Base-by-base conservation (phyloP, 75 land plant genomes). In the Picea sitchensis region DNA sequence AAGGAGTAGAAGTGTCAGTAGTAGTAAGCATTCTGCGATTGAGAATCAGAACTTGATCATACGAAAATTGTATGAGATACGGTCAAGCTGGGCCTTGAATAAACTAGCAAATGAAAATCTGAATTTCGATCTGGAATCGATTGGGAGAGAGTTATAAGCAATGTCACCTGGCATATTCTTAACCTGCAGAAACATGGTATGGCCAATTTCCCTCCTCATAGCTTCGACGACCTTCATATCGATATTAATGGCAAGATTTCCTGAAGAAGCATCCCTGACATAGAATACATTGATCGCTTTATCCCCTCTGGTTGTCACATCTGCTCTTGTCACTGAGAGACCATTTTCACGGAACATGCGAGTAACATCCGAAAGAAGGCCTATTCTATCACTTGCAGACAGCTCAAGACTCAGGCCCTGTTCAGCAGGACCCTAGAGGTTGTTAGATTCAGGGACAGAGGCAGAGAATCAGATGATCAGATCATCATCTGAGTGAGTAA, bases 321-420 rank as follows among this genome's bases (percentile, higher is more conserved):
- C 95, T 14, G 97, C 99, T 65, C 88, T 83, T 20, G 86, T 86
- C 11, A 96, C 93, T 15, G 92, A 88, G 14, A 96, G 85, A 17
- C 99, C 93, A 80, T 94, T 91, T 76, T 96, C 95, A 31, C 97
- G 82, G 74, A 94, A 96, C 64, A 94, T 85, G 18, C 97, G 91
- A 26, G 97, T 96, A 18, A 91, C 87, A 23, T 96, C 99, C 0
- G 92, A 87, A 32, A 96, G 83, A 31, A 96, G 91, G 3, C 99
- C 99, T 38, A 86, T 80, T 71, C 95, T 78, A 82, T 94, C 93
- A 20, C 92, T 83, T 23, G 91, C 61, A 58, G 87, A 90, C 3
- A 96, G 83, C 65, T 96, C 99, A 21, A 94, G 90, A 63, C 92
- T 84, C 57, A 96, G 75, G 14, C 97, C 99, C 99, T 96, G 93